A percentile compares a stretch with the other conserved stretches of the same genome.
Conservation (phyloP, 768 basidiomycete genomes). For the Suillus sp. region DNA sequence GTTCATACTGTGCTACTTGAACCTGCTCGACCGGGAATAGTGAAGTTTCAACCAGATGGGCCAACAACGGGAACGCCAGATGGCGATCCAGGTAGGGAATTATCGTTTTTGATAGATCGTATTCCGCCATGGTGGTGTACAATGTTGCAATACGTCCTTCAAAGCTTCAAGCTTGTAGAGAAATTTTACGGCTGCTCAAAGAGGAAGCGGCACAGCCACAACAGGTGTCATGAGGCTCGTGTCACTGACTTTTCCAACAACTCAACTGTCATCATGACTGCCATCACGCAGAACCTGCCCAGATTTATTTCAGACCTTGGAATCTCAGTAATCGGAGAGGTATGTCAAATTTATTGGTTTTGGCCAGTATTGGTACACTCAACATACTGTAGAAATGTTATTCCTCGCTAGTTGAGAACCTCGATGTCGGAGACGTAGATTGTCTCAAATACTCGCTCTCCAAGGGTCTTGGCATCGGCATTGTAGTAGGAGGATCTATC, state of each 20-base stretch:
- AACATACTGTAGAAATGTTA: constrained; percentile 77
- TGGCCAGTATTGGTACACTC: not conserved
- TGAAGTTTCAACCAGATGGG: constrained; percentile 77
- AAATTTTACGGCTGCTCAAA: constrained; percentile 19
- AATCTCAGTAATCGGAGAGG: constrained; percentile 80
- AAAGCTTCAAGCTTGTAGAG: not conserved
- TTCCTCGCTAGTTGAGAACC: constrained; percentile 82
- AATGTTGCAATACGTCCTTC: constrained; percentile 3
- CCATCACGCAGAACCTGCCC: constrained; percentile 83
- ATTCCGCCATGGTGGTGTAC: constrained; percentile 68
- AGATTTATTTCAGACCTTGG: constrained; percentile 83
- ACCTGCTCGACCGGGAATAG: constrained; percentile 81
- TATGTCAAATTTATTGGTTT: constrained; percentile 29
- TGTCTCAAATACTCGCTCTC: constrained; percentile 93
- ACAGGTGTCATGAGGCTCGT: not conserved
- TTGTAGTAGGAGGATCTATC: constrained; percentile 89
- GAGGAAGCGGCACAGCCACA: constrained; percentile 29
- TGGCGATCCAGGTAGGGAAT: constrained; percentile 95
- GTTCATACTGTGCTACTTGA: constrained; percentile 91
- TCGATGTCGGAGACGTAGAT: constrained; percentile 71
- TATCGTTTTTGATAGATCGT: constrained; percentile 89
- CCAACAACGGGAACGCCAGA: constrained; percentile 89
- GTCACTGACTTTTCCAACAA: not conserved
- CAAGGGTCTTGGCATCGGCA: constrained; percentile 89
- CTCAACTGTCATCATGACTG: constrained; percentile 53